Percentiles rank a stretch among this genome's conserved stretches.
These are phyloP conservation scores for Heritiera fomes DNA, from an alignment of 345 rosid genomes.

Conservation along the genomic window DNA sequence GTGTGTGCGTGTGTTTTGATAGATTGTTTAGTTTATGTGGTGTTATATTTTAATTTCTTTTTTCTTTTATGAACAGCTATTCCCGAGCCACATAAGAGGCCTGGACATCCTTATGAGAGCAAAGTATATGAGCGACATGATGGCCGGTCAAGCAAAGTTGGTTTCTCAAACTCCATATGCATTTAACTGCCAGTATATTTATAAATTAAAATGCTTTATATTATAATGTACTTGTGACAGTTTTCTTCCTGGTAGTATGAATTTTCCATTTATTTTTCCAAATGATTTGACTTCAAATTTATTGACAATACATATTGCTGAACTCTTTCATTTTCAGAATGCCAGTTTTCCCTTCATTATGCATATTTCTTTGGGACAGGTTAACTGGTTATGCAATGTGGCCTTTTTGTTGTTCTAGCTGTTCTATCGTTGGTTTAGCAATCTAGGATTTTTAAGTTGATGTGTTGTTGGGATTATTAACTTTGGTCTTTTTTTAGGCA, in stretches of 20 bases:
- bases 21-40: neutral
- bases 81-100: constrained; percentile 55
- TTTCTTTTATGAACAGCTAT: constrained; percentile 23
- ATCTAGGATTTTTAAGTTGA: neutral
- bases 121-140: constrained; percentile 61
- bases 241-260: neutral
- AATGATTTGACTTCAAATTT: constrained; percentile 1
- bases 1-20: neutral
- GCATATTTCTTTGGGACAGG: neutral
- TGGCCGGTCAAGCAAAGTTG: constrained; percentile 62
- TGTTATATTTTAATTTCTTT: neutral
- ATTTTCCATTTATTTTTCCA: neutral
- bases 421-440: neutral
- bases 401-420: neutral
- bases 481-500: neutral
- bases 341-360: neutral
- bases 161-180: constrained; percentile 37
- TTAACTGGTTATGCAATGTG: neutral
- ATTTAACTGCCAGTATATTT: constrained; percentile 8
- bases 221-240: neutral
- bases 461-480: neutral
- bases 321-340: neutral
- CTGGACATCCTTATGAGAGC: constrained; percentile 54
- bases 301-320: neutral
- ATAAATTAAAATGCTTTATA: constrained; percentile 14